These are phyloP conservation scores for Clonostachys solani DNA, from an alignment of 2,329 filamentous ascomycete species.

Conservation along the genomic window DNA sequence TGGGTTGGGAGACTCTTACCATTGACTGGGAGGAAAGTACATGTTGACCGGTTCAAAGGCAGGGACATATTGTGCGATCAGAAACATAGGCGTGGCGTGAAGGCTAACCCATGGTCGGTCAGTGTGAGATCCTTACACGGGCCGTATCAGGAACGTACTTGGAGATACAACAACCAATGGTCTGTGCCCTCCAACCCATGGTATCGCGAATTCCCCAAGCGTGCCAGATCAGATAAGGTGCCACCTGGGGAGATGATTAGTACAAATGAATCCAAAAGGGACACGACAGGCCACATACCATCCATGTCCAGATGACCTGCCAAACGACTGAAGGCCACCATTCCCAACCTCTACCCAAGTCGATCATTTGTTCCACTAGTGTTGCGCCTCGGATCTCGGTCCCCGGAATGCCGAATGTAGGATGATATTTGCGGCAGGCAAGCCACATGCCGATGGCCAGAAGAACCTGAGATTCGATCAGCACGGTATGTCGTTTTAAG, in stretches of 20 bases:
- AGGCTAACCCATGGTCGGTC: slow-evolving; percentile 17
- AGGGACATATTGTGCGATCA: slow-evolving; percentile 39
- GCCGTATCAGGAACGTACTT: slow-evolving; percentile 12
- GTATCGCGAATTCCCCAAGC: slow-evolving; percentile 50
- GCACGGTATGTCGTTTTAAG: background rate
- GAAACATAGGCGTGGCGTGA: slow-evolving; percentile 54
- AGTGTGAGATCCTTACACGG: background rate
- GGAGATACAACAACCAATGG: slow-evolving; percentile 30
- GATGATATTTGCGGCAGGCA: slow-evolving; percentile 53
- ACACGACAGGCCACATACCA: slow-evolving; percentile 17
- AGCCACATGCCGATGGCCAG: slow-evolving; percentile 50
- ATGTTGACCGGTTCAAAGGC: slow-evolving; percentile 34
- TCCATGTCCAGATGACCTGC: slow-evolving; percentile 51
- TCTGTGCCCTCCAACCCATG: slow-evolving; percentile 53
- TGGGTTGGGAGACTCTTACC: slow-evolving; percentile 24
- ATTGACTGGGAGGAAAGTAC: slow-evolving; percentile 47
- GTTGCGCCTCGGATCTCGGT: slow-evolving; percentile 22
- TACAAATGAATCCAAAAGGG: background rate
- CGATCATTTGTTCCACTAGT: slow-evolving; percentile 33
- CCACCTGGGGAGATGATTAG: slow-evolving; percentile 22
- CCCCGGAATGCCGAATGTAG: slow-evolving; percentile 38
- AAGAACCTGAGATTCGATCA: slow-evolving; percentile 12
- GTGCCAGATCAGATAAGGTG: slow-evolving; percentile 46
- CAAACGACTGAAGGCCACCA: slow-evolving; percentile 55
- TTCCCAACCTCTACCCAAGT: slow-evolving; percentile 47